Conservation (phyloP, 2,329 filamentous ascomycete genomes). For the Stagonosporopsis rhizophila region DNA sequence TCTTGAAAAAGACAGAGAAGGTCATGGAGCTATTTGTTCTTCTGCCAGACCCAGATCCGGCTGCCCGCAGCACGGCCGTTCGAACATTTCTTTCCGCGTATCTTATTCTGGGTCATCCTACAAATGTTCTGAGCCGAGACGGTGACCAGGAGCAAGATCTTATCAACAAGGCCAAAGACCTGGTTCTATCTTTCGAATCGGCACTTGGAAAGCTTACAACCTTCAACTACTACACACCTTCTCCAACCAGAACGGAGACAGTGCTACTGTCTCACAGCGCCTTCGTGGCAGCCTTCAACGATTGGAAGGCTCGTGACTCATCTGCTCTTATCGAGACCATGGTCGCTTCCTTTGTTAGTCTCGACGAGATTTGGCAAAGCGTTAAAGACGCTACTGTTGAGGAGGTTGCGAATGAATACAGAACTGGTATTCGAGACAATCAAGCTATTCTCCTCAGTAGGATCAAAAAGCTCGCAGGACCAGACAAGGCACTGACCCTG, state of each 20-base stretch:
- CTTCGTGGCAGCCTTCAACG: constrained; percentile 80
- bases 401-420: constrained; percentile 76
- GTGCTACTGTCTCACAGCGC: constrained; percentile 74
- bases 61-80: constrained; percentile 69
- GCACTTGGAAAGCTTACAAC: constrained; percentile 70
- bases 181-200: constrained; percentile 79
- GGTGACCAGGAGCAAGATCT: constrained; percentile 74
- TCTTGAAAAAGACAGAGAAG: constrained; percentile 70
- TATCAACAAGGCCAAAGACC: constrained; percentile 77
- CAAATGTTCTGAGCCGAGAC: constrained; percentile 78
- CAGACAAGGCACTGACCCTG: constrained; percentile 72
- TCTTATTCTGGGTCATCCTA: constrained; percentile 79
- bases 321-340: constrained; percentile 81
- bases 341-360: constrained; percentile 84
- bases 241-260: constrained; percentile 66
- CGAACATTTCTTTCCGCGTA: constrained; percentile 82
- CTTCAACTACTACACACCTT: constrained; percentile 71
- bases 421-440: constrained; percentile 80
- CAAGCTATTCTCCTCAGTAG: constrained; percentile 79
- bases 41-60: constrained; percentile 62
- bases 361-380: constrained; percentile 83
- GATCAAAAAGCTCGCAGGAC: constrained; percentile 78
- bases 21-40: constrained; percentile 75
- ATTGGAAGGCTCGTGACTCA: constrained; percentile 83
- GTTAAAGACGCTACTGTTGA: constrained; percentile 80